Evolutionary conservation across 257 asterid species (phyloP).

Genomic region (Asclepias syriaca): DNA sequence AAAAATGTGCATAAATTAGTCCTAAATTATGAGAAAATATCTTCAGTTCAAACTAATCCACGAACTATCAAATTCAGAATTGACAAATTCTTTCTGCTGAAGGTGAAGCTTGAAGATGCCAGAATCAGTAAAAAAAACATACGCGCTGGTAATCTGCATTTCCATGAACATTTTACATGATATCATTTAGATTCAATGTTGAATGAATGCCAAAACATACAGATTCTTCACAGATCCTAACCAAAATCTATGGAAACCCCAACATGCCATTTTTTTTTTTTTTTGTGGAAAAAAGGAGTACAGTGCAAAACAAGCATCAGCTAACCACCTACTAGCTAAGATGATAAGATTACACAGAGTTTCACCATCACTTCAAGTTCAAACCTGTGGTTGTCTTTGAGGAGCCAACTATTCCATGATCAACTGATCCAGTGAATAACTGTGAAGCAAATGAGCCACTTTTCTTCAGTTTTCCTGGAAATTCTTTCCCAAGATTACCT

Average conservation of each 20-base stretch:
- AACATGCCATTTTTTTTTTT: no score
- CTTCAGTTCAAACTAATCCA: no score
- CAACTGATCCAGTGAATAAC: slow-evolving; percentile 44
- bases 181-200: slow-evolving; percentile 2
- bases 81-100: no score
- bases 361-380: slow-evolving; percentile 10
- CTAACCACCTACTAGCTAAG: no score
- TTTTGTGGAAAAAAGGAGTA: neutral
- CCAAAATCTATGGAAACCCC: neutral
- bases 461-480: slow-evolving; percentile 62
- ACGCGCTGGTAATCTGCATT: neutral
- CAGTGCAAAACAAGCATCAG: neutral
- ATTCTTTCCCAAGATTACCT: slow-evolving; percentile 49
- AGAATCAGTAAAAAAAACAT: neutral
- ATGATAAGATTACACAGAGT: neutral
- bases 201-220: slow-evolving; percentile 9
- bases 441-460: slow-evolving; percentile 56
- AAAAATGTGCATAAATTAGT: no score
- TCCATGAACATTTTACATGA: slow-evolving; percentile 12
- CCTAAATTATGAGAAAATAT: no score
- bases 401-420: slow-evolving; percentile 53
- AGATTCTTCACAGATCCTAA: slow-evolving; percentile 6
- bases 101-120: neutral
- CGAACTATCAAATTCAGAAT: no score
- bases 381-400: slow-evolving; percentile 26